These are phyloP conservation scores for Lactarius vividus DNA, from an alignment of 768 basidiomycete genomes.

Conservation along the genomic window DNA sequence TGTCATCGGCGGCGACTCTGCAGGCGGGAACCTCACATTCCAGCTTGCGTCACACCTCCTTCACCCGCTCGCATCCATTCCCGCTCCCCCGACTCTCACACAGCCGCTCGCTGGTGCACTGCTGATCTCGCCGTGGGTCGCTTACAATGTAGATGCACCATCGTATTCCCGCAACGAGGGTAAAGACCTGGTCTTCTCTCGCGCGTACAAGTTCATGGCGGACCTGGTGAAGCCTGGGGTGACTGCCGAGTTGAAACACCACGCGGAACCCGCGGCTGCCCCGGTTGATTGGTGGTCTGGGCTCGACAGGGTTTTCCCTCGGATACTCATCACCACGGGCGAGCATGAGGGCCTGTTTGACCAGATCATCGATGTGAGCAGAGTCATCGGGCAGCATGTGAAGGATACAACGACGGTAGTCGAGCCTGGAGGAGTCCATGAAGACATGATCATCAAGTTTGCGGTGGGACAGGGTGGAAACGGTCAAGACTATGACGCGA, in stretches of 20 bases:
- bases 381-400: background rate
- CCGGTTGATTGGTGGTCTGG: constrained; percentile 7
- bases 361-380: background rate
- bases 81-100: constrained; percentile 5
- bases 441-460: constrained; percentile 10
- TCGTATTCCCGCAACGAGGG: constrained; percentile 4
- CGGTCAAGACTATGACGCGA: constrained; percentile 6
- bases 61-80: constrained; percentile 24
- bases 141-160: background rate
- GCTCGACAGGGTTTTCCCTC: constrained; percentile 1
- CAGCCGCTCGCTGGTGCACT: constrained; percentile 4
- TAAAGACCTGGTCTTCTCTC: background rate
- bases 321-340: constrained; percentile 2
- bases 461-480: constrained; percentile 3
- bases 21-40: constrained; percentile 28
- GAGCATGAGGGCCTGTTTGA: background rate
- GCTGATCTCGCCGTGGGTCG: constrained; percentile 12
- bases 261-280: background rate
- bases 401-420: constrained; percentile 2
- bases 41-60: constrained; percentile 27
- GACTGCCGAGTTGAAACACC: background rate
- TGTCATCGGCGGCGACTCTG: constrained; percentile 28
- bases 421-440: background rate
- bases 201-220: background rate
- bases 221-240: background rate